Conservation (phyloP, 2,329 filamentous ascomycete genomes). For the Diaporthe citri region DNA sequence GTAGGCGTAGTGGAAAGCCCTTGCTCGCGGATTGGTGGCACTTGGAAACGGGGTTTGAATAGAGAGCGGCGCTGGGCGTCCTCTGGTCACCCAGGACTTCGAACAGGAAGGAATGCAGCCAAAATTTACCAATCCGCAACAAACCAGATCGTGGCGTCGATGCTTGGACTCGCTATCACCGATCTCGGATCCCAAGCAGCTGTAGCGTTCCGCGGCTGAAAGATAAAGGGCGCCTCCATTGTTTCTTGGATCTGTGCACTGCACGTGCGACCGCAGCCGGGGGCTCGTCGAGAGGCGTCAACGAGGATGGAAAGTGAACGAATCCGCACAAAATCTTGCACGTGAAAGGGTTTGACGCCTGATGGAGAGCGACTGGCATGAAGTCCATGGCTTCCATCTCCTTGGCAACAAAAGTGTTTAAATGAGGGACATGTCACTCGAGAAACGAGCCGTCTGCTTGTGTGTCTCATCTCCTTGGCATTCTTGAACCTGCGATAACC, state of each 20-base stretch:
- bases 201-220: conserved; percentile 8
- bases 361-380: neutral
- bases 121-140: neutral
- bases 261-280: conserved; percentile 4
- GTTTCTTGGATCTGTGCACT: neutral
- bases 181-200: neutral
- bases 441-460: conserved; percentile 12
- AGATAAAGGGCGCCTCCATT: conserved; percentile 18
- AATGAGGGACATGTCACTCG: conserved; percentile 1
- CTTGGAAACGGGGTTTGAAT: neutral
- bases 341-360: neutral
- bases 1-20: neutral
- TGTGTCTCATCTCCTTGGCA: conserved; percentile 12
- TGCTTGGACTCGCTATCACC: neutral
- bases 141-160: neutral
- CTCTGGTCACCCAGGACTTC: neutral
- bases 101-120: neutral
- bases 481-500: neutral
- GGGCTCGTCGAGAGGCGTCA: neutral
- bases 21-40: neutral
- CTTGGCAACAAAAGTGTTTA: conserved; percentile 1
- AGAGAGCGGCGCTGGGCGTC: neutral
- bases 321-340: neutral
- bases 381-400: neutral
- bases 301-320: neutral